Evolutionary conservation across 1,139 yeast species (phyloP).

Genomic region (Hansenula sp.): DNA sequence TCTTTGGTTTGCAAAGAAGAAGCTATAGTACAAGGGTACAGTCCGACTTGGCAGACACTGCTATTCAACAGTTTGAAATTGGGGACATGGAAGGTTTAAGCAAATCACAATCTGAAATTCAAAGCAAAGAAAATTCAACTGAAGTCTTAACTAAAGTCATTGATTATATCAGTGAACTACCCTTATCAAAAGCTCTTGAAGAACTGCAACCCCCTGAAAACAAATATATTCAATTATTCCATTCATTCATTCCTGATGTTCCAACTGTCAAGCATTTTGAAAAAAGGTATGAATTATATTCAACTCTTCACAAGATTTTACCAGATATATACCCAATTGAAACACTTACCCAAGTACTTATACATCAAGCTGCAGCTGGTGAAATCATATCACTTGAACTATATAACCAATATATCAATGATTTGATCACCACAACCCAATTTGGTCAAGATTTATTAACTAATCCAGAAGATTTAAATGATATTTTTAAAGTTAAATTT

Average conservation of each 20-base stretch:
- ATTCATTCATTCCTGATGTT: constrained; percentile 24
- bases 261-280: constrained; percentile 32
- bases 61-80: constrained; percentile 10
- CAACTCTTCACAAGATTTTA: constrained; percentile 33
- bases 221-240: constrained; percentile 21
- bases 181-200: background rate
- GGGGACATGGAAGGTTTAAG: constrained; percentile 9
- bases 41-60: constrained; percentile 5
- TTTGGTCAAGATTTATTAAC: background rate
- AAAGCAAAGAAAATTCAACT: background rate
- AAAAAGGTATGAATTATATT: constrained; percentile 34
- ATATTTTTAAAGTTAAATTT: constrained; percentile 4
- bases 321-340: constrained; percentile 30
- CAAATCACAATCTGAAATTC: background rate
- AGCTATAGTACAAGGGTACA: constrained; percentile 29
- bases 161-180: background rate
- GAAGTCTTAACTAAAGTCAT: background rate
- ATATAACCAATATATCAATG: constrained; percentile 5
- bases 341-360: constrained; percentile 6
- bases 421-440: constrained; percentile 2
- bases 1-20: constrained; percentile 41
- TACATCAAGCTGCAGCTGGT: constrained; percentile 16
- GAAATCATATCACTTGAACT: constrained; percentile 8
- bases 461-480: constrained; percentile 6
- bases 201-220: background rate